Percentiles rank a stretch among this genome's conserved stretches.
These are phyloP conservation scores for Tagetes erecta DNA, from an alignment of 129 eudicot genomes.

Conservation along the genomic window DNA sequence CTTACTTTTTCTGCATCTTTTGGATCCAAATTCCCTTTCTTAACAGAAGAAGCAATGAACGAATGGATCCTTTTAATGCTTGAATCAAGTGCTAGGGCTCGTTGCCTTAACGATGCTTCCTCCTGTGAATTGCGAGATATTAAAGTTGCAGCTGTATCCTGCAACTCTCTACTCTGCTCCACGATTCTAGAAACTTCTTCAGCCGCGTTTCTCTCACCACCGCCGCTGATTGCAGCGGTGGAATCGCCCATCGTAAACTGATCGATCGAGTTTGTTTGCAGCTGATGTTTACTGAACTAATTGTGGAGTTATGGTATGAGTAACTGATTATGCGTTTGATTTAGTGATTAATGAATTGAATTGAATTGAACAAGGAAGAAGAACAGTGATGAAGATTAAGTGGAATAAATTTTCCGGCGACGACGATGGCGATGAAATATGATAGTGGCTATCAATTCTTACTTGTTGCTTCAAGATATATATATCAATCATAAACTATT, in stretches of 20 bases:
- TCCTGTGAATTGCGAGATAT: conserved; percentile 62
- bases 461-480: too few species aligned
- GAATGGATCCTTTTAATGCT: conserved; percentile 46
- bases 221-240: conserved; percentile 32
- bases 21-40: conserved; percentile 46
- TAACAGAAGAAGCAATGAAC: conserved; percentile 37
- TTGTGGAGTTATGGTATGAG: conserved; percentile 8
- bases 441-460: too few species aligned
- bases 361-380: conserved; percentile 14
- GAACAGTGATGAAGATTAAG: conserved; percentile 7
- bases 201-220: conserved; percentile 40
- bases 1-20: conserved; percentile 61
- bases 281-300: conserved; percentile 4
- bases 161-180: conserved; percentile 77
- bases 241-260: conserved; percentile 41
- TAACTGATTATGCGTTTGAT: conserved; percentile 4
- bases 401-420: conserved; percentile 18
- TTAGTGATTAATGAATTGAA: conserved; percentile 12
- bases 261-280: conserved; percentile 27
- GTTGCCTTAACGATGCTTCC: conserved; percentile 67
- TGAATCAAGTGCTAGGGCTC: conserved; percentile 59
- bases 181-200: conserved; percentile 56
- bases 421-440: conserved; percentile 20
- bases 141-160: conserved; percentile 68
- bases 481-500: too few species aligned